Evolutionary conservation across 176 grass and related monocot species (phyloP), one percentile per base, ranked within the genome.

Genomic region (Chloris gayana): DNA sequence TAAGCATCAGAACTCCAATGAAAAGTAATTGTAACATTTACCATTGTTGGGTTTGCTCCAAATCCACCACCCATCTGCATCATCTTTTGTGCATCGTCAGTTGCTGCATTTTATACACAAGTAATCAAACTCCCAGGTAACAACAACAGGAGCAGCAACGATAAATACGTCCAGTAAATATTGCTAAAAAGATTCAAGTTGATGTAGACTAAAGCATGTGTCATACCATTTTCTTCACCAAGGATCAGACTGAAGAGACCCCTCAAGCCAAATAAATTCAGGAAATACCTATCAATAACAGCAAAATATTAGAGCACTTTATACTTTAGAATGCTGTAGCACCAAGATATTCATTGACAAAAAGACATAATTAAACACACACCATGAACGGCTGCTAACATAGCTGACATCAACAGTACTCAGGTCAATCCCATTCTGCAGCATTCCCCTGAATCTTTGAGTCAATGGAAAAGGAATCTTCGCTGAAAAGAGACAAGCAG

Each of bases 371-470:
- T 35, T 47, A 41, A 53, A 76, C 46, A 73, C 82, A 60, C 54
- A 99, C 97, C 97, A 99, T 78, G 97, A 99, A 66, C 97, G 97
- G 83, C 97, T 99, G 85, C 97, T 99, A 76, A 99, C 97, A 63
- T 99, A 99, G 82, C 97, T 99, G 76, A 99, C 97, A 53, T 99
- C 97, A 71, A 99, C 93, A 80, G 97, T 99, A 31, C 93, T 99
- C 34, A 99, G 75, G 83, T 99, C 97, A 77, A 99, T 99, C 54
- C 97, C 97, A 74, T 99, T 99, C 83, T 99, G 97, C 75, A 95
- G 83, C 97, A 99, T 99, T 83, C 88, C 86, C 82, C 93, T 92
- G 63, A 99, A 99, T 77, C 97, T 82, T 62, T 90, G 97, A 62
- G 97, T 99, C 83, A 99, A 82, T 50, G 97, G 97, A 64, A 99